Evolutionary conservation across 2,329 filamentous ascomycete species (phyloP).

Genomic region (Plectosphaerella sp.): DNA sequence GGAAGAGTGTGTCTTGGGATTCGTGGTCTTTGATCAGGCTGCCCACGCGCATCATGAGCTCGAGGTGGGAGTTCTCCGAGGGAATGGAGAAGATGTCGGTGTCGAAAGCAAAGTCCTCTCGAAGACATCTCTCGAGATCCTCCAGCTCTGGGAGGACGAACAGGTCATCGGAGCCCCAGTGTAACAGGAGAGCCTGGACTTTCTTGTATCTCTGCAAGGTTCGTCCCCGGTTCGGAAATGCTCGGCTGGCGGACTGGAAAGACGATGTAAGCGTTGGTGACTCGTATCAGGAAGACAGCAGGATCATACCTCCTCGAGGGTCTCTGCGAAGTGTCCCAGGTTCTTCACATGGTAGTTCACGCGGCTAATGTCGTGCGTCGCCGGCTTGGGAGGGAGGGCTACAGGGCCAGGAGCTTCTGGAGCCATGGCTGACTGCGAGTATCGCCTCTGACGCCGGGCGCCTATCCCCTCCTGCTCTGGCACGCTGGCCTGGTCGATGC

Average conservation of each 20-base stretch:
- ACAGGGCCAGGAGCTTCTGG: neutral
- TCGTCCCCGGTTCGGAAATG: conserved; percentile 51
- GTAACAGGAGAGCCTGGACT: conserved; percentile 49
- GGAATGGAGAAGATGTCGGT: conserved; percentile 56
- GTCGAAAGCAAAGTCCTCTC: conserved; percentile 50
- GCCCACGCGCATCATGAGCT: conserved; percentile 52
- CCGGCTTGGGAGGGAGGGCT: conserved; percentile 23
- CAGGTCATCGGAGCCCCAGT: conserved; percentile 55
- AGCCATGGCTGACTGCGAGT: neutral
- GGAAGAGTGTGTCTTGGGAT: conserved; percentile 49
- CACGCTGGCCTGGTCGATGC: neutral
- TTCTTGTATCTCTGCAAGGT: conserved; percentile 50
- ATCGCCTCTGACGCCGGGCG: neutral
- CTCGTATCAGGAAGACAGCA: neutral
- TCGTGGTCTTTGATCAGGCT: conserved; percentile 54
- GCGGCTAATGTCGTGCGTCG: conserved; percentile 54
- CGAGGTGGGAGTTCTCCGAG: conserved; percentile 52
- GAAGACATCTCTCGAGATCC: conserved; percentile 49
- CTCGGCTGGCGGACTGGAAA: conserved; percentile 45
- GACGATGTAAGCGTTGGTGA: neutral
- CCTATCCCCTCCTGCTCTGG: neutral
- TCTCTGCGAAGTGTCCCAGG: conserved; percentile 48
- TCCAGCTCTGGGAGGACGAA: conserved; percentile 56
- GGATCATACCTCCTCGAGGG: conserved; percentile 47
- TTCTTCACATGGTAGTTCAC: conserved; percentile 56